A percentile compares a stretch with the other conserved stretches of the same genome.
Conservation (phyloP, 2,329 filamentous ascomycete genomes). For the Xylariomycetidae sp. region DNA sequence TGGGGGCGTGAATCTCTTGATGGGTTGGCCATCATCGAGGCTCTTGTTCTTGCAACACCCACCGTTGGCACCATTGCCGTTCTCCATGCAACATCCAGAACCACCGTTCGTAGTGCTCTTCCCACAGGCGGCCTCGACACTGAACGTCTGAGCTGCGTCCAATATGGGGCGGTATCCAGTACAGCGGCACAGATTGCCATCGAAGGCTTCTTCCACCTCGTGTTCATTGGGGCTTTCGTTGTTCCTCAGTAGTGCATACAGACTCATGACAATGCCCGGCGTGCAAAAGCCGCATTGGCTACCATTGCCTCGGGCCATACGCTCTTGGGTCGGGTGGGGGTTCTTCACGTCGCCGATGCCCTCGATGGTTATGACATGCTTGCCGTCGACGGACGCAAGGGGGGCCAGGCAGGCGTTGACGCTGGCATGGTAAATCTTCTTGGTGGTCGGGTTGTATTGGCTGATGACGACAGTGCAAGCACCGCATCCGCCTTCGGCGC, state of each 20-base stretch:
- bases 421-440: conserved; percentile 89
- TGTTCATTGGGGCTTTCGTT: conserved; percentile 69
- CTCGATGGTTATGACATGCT: conserved; percentile 96
- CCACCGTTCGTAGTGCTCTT: conserved; percentile 44
- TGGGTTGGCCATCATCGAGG: conserved; percentile 43
- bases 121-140: conserved; percentile 44
- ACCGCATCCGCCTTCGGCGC: conserved; percentile 92
- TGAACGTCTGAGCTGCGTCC: conserved; percentile 90
- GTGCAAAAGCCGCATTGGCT: conserved; percentile 95
- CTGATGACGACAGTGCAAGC: conserved; percentile 94
- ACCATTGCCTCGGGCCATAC: conserved; percentile 84
- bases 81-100: conserved; percentile 67
- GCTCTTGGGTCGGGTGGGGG: conserved; percentile 85
- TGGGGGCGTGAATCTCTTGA: conserved; percentile 72
- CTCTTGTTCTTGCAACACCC: conserved; percentile 65
- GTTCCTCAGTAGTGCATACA: conserved; percentile 89
- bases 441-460: conserved; percentile 87
- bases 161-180: conserved; percentile 93
- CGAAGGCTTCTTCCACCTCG: conserved; percentile 92
- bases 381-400: conserved; percentile 87
- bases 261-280: conserved; percentile 94
- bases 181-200: conserved; percentile 92
- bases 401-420: conserved; percentile 95
- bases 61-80: conserved; percentile 44
- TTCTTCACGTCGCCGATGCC: conserved; percentile 84